Conservation (phyloP, 495 filamentous ascomycete species). For the Cairneyella variabilis region DNA sequence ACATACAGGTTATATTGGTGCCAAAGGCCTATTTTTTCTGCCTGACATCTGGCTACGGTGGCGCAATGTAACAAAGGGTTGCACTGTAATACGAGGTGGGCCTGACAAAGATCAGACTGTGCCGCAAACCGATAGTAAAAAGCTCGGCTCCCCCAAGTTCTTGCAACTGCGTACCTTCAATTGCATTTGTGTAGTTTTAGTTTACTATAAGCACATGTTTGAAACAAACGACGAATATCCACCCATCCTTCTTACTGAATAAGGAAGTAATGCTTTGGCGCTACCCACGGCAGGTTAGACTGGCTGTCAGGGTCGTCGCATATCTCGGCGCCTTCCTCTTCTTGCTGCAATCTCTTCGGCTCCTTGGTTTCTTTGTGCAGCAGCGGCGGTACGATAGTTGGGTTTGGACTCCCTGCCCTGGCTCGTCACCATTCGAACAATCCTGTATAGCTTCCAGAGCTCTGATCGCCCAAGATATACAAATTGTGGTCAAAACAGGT, state of each 20-base stretch:
- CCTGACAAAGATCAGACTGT: no score
- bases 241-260: background rate
- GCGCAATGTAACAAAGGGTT: no score
- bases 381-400: constrained; percentile 3
- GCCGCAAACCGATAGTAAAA: no score
- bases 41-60: no score
- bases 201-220: no score
- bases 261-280: background rate
- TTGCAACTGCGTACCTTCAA: no score
- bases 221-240: no score
- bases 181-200: no score
- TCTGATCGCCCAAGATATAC: background rate
- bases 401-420: background rate
- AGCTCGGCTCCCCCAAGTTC: no score
- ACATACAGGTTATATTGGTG: no score
- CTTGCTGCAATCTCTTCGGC: background rate
- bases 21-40: no score
- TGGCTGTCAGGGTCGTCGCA: background rate
- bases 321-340: background rate
- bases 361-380: constrained; percentile 1
- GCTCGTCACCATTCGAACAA: background rate
- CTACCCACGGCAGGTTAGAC: background rate
- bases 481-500: constrained; percentile 5
- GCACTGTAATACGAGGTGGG: no score
- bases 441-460: constrained; percentile 2